A percentile compares a stretch with the other conserved stretches of the same genome.
Evolutionary conservation across 495 filamentous ascomycete genomes (phyloP).

Genomic region (Letharia lupina): DNA sequence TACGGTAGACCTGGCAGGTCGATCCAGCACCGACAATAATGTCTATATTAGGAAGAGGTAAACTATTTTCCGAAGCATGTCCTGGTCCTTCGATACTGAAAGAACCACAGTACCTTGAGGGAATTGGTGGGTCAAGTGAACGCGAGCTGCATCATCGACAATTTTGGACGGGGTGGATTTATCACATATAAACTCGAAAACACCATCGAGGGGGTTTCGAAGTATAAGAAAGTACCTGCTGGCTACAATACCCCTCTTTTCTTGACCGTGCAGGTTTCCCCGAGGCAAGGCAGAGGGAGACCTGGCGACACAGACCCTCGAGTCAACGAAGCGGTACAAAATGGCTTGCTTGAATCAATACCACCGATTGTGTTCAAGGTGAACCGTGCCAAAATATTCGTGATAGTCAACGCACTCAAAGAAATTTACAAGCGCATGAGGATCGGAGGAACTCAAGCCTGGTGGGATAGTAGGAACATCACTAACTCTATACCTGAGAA

Average conservation of each 20-base stretch:
- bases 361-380: neutral
- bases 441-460: slow-evolving; percentile 3
- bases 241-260: neutral
- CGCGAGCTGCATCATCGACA: neutral
- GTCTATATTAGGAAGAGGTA: neutral
- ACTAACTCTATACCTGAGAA: neutral
- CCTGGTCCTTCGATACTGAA: neutral
- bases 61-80: neutral
- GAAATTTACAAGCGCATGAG: neutral
- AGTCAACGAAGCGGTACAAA: neutral
- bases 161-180: neutral
- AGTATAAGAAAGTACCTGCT: neutral
- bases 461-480: neutral
- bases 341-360: neutral
- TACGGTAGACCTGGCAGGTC: neutral
- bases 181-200: neutral
- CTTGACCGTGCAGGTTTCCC: neutral
- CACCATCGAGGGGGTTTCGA: neutral
- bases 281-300: neutral
- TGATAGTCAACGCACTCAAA: slow-evolving; percentile 4
- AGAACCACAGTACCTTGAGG: neutral
- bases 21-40: neutral
- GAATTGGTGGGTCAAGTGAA: neutral
- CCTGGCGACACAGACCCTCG: slow-evolving; percentile 2
- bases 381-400: neutral